Evolutionary conservation across 495 filamentous ascomycete genomes (phyloP).

Genomic region (Annulohypoxylon maeteangense): DNA sequence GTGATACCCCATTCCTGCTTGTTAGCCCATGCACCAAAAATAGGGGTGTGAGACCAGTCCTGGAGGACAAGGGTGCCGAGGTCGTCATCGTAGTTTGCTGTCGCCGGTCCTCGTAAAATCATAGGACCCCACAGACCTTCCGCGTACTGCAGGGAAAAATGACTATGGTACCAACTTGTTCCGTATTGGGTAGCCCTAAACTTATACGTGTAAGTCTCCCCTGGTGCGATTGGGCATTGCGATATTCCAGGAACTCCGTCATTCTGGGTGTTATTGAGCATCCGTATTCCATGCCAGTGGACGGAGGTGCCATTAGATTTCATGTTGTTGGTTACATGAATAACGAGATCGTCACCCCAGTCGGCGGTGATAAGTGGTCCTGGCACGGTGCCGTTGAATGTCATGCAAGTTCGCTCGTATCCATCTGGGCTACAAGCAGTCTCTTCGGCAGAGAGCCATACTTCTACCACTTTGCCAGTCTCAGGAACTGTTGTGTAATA

Average conservation of each 20-base stretch:
- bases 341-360: not conserved
- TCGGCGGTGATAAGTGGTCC: not conserved
- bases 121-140: slow-evolving; percentile 5
- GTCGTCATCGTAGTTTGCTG: slow-evolving; percentile 2
- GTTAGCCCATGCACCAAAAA: slow-evolving; percentile 3
- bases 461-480: not conserved
- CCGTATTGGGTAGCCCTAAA: slow-evolving; percentile 5
- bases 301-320: not conserved
- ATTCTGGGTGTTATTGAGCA: not conserved
- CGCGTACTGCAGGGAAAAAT: slow-evolving; percentile 4
- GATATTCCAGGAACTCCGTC: slow-evolving; percentile 6
- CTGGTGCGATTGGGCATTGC: slow-evolving; percentile 10
- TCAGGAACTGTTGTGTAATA: slow-evolving; percentile 1
- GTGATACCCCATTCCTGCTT: slow-evolving; percentile 8
- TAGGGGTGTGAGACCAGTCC: not conserved
- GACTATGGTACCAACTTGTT: slow-evolving; percentile 5
- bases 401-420: slow-evolving; percentile 2
- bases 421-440: slow-evolving; percentile 3
- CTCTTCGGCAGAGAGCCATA: slow-evolving; percentile 1
- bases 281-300: slow-evolving; percentile 5
- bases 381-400: not conserved
- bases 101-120: not conserved
- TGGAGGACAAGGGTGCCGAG: not conserved
- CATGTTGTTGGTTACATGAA: slow-evolving; percentile 1
- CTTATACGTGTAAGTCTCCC: not conserved